Percentiles rank a stretch among this genome's conserved stretches.
phyloP scores from a whole-genome alignment of 2,329 filamentous ascomycete species.

The Diaporthe citrichinensis region DNA sequence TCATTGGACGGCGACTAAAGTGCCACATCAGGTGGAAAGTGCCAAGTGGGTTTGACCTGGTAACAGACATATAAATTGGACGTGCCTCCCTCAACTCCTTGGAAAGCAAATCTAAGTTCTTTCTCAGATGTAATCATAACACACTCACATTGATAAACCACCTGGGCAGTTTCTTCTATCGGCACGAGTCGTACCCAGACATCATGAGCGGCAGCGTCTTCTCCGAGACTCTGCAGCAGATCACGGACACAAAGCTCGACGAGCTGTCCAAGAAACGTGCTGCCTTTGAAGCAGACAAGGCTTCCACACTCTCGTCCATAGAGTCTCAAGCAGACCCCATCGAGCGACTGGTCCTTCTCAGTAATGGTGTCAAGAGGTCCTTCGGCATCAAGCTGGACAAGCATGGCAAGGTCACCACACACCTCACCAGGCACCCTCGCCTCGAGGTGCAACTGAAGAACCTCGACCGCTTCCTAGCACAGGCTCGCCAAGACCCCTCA shows the following conservation, averaged over 20 bases:
- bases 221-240: conserved; percentile 58
- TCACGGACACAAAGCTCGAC: conserved; percentile 60
- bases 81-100: not conserved
- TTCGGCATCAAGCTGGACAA: conserved; percentile 65
- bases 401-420: conserved; percentile 58
- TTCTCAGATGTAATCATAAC: not conserved
- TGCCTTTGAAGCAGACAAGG: conserved; percentile 54
- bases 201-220: conserved; percentile 53
- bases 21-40: conserved; percentile 6
- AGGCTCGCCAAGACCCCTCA: conserved; percentile 58
- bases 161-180: not conserved
- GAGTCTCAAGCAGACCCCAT: conserved; percentile 46
- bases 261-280: conserved; percentile 58
- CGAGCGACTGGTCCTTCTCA: conserved; percentile 51
- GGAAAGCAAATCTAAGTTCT: too few species aligned
- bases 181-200: not conserved
- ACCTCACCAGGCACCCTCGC: conserved; percentile 45
- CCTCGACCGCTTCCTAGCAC: conserved; percentile 56
- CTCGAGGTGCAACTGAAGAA: conserved; percentile 55
- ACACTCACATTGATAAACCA: not conserved
- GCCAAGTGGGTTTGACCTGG: conserved; percentile 6
- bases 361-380: conserved; percentile 54
- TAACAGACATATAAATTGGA: conserved; percentile 10
- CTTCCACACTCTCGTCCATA: conserved; percentile 49
- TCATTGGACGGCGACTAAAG: conserved; percentile 21